Percentiles rank a stretch among this genome's conserved stretches.
phyloP scores from a whole-genome alignment of 108 stramenopile species.

The Epithemia pelagica region DNA sequence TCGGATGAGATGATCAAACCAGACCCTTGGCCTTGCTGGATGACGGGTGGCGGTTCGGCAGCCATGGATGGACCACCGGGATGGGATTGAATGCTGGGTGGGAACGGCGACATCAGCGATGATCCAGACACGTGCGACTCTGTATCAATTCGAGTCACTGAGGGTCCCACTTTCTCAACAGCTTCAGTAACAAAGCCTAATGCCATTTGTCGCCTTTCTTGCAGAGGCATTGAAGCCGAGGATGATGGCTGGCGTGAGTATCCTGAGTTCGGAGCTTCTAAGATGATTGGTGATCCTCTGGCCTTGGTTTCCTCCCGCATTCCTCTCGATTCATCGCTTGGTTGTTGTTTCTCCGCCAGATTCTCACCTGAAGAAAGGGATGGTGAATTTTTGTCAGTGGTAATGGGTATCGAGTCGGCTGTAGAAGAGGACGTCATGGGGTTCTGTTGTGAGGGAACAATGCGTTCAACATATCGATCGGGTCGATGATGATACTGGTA shows the following conservation, averaged over 20 bases:
- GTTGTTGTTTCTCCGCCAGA: background rate
- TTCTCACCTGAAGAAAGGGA: background rate
- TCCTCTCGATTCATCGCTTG: no score
- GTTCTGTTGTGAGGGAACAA: no score
- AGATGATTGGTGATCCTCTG: background rate
- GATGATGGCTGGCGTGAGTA: background rate
- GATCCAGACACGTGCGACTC: constrained; percentile 36
- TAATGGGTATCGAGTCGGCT: no score
- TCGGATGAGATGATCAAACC: constrained; percentile 74
- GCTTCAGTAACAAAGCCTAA: constrained; percentile 62
- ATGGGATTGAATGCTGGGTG: background rate
- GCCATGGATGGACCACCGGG: constrained; percentile 1
- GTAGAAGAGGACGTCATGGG: no score
- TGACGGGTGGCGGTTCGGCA: constrained; percentile 12
- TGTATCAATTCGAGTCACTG: constrained; percentile 83
- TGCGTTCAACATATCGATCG: background rate
- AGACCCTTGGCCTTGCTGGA: constrained; percentile 82
- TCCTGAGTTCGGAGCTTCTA: background rate
- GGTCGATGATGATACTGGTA: background rate
- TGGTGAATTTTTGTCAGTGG: background rate
- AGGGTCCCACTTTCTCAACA: constrained; percentile 67
- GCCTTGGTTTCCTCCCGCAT: background rate
- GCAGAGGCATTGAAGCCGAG: background rate
- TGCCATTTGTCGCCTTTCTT: constrained; percentile 17
- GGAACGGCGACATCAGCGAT: constrained; percentile 16